A percentile compares a stretch with the other conserved stretches of the same genome.
phyloP scores from a whole-genome alignment of 1,139 yeast genomes.

The Lodderomyces theae region DNA sequence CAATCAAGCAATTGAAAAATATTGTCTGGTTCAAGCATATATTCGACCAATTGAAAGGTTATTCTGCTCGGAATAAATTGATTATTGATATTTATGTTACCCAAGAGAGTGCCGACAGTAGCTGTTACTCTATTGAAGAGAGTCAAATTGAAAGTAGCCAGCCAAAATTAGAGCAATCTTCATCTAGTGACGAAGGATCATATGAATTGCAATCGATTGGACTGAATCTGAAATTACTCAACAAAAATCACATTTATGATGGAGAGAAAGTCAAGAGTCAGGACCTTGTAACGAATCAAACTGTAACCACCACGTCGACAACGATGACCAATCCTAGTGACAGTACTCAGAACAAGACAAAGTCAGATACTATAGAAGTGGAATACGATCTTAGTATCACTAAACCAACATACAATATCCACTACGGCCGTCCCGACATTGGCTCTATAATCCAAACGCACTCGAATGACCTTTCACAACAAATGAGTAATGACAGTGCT shows the following conservation, averaged over 20 bases:
- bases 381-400: background rate
- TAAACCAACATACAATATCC: constrained; percentile 8
- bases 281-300: too few species aligned
- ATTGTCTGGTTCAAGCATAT: constrained; percentile 40
- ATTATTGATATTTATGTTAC: constrained; percentile 23
- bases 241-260: background rate
- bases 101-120: constrained; percentile 11
- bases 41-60: constrained; percentile 26
- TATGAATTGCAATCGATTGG: constrained; percentile 1
- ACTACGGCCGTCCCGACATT: constrained; percentile 14
- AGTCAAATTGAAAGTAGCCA: background rate
- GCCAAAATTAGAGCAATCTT: background rate
- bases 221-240: constrained; percentile 2
- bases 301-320: background rate
- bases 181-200: background rate
- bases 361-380: background rate
- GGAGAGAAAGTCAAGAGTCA: background rate
- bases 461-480: constrained; percentile 1
- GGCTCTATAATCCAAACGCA: constrained; percentile 10
- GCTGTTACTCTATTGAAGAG: constrained; percentile 2
- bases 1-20: constrained; percentile 26
- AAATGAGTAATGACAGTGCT: background rate
- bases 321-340: background rate
- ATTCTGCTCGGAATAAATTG: constrained; percentile 22
- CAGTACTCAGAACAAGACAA: background rate